Percentiles rank a stretch among this genome's conserved stretches.
These are phyloP conservation scores for Colletotrichum karsti DNA, from an alignment of 2,329 filamentous ascomycete species.

Conservation along the genomic window DNA sequence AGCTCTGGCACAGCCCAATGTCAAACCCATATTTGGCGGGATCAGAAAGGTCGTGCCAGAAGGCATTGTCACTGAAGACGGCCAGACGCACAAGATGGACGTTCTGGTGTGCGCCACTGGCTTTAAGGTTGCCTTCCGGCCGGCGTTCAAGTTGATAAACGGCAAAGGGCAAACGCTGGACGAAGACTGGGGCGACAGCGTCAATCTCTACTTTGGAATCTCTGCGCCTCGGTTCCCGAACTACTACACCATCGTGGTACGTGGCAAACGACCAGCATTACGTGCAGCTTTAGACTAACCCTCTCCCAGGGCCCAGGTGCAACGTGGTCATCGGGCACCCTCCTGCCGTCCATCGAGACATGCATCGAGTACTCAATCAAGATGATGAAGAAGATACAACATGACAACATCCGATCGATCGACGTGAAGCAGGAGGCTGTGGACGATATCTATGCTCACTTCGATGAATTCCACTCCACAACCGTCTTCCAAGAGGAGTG, in stretches of 20 bases:
- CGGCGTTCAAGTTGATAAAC: constrained; percentile 50
- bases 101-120: constrained; percentile 49
- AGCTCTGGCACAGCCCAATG: constrained; percentile 51
- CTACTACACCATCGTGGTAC: constrained; percentile 44
- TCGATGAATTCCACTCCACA: constrained; percentile 41
- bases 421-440: constrained; percentile 44
- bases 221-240: constrained; percentile 56
- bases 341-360: constrained; percentile 53
- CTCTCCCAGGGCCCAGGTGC: constrained; percentile 42
- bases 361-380: constrained; percentile 46
- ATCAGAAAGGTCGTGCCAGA: constrained; percentile 44
- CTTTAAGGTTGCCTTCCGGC: constrained; percentile 47
- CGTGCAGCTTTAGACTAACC: background rate
- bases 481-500: constrained; percentile 44
- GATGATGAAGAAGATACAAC: constrained; percentile 48
- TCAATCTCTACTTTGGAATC: constrained; percentile 53
- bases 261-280: background rate
- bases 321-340: constrained; percentile 52
- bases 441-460: constrained; percentile 42
- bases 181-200: constrained; percentile 50
- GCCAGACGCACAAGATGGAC: constrained; percentile 39
- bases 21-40: constrained; percentile 47
- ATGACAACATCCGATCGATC: constrained; percentile 43
- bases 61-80: constrained; percentile 40
- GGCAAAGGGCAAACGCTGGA: constrained; percentile 47